Evolutionary conservation across 2,329 filamentous ascomycete genomes (phyloP).

Genomic region (Hypoxylon rubiginosum): DNA sequence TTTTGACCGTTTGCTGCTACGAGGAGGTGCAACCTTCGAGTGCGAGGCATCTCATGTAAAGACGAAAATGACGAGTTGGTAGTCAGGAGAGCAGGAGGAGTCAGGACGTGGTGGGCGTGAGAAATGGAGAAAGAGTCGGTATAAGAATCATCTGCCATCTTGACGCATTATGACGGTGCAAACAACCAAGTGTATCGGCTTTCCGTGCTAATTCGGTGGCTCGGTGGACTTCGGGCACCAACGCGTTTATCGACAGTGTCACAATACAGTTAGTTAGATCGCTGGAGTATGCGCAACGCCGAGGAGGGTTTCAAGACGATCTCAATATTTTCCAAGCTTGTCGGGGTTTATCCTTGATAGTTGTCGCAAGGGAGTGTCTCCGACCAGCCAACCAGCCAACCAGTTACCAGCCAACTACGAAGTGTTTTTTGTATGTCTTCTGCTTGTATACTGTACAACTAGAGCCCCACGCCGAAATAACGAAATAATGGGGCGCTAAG

Average conservation of each 20-base stretch:
- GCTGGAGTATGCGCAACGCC: conserved; percentile 18
- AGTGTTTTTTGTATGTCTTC: neutral
- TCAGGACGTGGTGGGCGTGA: conserved; percentile 18
- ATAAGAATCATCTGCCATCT: conserved; percentile 39
- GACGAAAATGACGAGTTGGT: conserved; percentile 51
- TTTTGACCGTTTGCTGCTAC: conserved; percentile 75
- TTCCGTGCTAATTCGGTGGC: neutral
- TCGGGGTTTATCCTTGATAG: conserved; percentile 26
- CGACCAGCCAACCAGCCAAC: too few species aligned
- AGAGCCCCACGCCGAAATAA: too few species aligned
- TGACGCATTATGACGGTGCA: conserved; percentile 43
- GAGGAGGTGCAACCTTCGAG: conserved; percentile 70
- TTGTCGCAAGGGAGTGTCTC: conserved; percentile 22
- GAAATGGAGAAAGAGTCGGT: conserved; percentile 25
- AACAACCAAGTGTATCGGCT: conserved; percentile 6
- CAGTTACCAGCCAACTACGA: too few species aligned
- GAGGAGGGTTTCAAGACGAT: conserved; percentile 32
- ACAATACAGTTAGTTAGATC: conserved; percentile 15
- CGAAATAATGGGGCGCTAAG: neutral
- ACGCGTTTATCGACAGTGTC: conserved; percentile 29
- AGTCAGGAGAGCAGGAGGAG: conserved; percentile 34
- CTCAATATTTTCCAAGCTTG: conserved; percentile 20
- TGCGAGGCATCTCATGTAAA: conserved; percentile 56
- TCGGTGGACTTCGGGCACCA: conserved; percentile 30
- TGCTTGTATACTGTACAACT: too few species aligned